Evolutionary conservation across 1,139 yeast genomes (phyloP), one percentile per base, ranked within the genome.

Genomic region (Debaryomycetaceae sp.): DNA sequence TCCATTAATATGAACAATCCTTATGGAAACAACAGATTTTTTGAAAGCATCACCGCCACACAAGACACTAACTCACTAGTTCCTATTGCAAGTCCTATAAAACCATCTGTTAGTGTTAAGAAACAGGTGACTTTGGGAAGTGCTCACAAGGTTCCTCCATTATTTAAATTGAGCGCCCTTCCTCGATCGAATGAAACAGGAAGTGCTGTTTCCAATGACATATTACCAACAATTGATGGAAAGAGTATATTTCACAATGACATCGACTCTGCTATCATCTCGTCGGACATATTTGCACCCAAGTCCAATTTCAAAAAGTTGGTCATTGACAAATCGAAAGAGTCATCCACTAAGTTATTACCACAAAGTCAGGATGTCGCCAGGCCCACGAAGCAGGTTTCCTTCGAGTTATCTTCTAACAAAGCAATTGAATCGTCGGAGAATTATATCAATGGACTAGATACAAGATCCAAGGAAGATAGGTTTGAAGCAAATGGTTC

Each of bases 231-330:
- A 6, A 34, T 51, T 42, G 53, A 50, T 39, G 43, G 49, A 6
- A 57, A 52, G 37, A 49, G 50, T 13, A 45, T 66, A 23, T 63
- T 66, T 45, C 56, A 60, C 7, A 50, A 60, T n/a, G 64, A 68
- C 34, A 77, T 86, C 5, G 93, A 86, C 60, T 76, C 78, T 41
- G 83, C 89, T 3, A 84, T 87, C 46, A 63, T 86, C 48, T 72
- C 85, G 2, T 80, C 88, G n/a, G 87, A 81, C 44, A 82, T 87
- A 6, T 87, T 87, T 60, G 77, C 85, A 4, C 90, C 90, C 24
- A 78, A 80, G 42, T 68, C 72, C 36, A 78, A 76, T 45, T 75
- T 82, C 49, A 80, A 82, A 42, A 76, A 78, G 48, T 68, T 85
- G 45, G 74, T 81, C 6, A 76, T 84, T 49, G 81, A 81, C 45